Conservation (phyloP, 2,329 filamentous ascomycete species). For the Clonostachys solani region DNA sequence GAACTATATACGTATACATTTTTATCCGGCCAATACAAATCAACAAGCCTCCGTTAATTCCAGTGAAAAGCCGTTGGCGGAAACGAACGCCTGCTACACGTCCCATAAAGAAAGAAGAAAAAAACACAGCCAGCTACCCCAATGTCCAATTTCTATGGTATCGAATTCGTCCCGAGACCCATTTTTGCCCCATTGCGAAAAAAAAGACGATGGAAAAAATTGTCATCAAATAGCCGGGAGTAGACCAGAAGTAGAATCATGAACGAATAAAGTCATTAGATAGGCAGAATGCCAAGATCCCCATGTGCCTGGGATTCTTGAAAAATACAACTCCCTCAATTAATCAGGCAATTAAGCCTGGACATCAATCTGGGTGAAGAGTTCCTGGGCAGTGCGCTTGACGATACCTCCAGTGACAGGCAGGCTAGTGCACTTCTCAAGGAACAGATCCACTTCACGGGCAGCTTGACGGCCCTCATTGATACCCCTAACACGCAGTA, state of each 20-base stretch:
- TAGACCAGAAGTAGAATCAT: background rate
- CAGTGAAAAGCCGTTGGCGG: too few relatives aligned
- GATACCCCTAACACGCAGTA: slow-evolving; percentile 65
- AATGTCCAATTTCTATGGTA: background rate
- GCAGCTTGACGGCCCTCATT: slow-evolving; percentile 94
- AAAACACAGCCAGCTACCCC: background rate
- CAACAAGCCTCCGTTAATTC: too few relatives aligned
- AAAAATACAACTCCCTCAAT: too few relatives aligned
- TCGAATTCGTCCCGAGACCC: background rate
- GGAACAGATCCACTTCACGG: slow-evolving; percentile 85
- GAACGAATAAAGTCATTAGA: too few relatives aligned
- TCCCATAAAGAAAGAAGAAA: too few relatives aligned
- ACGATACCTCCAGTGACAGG: slow-evolving; percentile 92
- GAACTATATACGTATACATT: too few relatives aligned
- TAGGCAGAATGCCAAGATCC: too few relatives aligned
- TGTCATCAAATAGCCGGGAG: background rate
- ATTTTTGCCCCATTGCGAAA: background rate
- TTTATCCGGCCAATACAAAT: too few relatives aligned
- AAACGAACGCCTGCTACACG: too few relatives aligned
- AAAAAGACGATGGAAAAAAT: background rate
- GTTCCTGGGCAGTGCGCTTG: slow-evolving; percentile 73
- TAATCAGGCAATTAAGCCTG: background rate
- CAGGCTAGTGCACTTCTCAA: slow-evolving; percentile 74
- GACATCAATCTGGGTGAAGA: slow-evolving; percentile 34
- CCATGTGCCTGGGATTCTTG: too few relatives aligned